Percentiles rank a stretch among this genome's conserved stretches.
Evolutionary conservation across 2,329 filamentous ascomycete genomes (phyloP).

Genomic region (Colletotrichum tropicale): DNA sequence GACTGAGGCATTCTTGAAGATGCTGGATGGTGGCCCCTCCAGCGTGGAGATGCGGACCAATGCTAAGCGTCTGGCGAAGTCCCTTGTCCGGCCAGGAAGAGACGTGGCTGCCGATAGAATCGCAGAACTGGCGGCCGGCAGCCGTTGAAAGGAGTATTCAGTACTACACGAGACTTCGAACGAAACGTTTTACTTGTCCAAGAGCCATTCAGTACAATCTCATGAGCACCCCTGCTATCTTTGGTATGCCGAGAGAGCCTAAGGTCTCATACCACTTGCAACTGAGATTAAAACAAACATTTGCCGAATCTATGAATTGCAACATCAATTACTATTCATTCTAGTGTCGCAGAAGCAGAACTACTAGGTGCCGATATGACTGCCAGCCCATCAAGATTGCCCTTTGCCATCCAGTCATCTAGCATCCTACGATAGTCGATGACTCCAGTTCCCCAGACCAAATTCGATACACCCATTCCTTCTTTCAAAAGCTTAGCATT

Average conservation of each 20-base stretch:
- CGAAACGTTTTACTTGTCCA: background rate
- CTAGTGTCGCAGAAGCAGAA: background rate
- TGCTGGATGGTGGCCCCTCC: slow-evolving; percentile 14
- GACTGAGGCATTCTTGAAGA: slow-evolving; percentile 27
- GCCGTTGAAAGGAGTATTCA: background rate
- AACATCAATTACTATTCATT: too few species aligned
- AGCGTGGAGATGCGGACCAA: slow-evolving; percentile 18
- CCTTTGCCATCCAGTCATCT: background rate
- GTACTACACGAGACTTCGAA: background rate
- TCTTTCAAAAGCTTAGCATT: background rate
- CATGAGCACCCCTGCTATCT: background rate
- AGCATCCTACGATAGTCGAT: background rate
- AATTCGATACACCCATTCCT: background rate
- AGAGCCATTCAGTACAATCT: background rate
- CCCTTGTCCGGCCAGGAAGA: background rate
- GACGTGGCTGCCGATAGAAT: slow-evolving; percentile 14
- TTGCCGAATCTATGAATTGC: background rate
- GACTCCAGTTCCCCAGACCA: background rate
- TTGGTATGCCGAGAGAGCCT: background rate
- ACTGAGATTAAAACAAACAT: background rate
- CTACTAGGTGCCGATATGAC: background rate
- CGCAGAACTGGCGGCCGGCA: background rate
- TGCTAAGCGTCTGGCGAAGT: slow-evolving; percentile 22
- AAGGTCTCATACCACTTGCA: background rate
- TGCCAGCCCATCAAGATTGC: background rate